Evolutionary conservation across 768 basidiomycete species (phyloP).

Genomic region (Kondoa subrosea): DNA sequence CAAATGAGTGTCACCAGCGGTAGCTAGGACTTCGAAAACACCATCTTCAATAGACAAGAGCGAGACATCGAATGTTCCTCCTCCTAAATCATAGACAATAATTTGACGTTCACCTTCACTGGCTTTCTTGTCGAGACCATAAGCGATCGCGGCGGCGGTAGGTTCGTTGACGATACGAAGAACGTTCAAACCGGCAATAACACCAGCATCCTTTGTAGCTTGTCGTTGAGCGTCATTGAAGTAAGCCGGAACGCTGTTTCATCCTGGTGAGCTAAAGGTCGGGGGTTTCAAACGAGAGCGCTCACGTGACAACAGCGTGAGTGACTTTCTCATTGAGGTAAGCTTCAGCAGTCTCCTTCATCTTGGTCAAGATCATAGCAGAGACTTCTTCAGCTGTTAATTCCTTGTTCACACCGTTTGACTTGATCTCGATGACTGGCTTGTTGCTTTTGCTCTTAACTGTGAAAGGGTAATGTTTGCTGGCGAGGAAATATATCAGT

Average conservation of each 20-base stretch:
- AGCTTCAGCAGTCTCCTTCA: constrained; percentile 99
- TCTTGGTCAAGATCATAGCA: constrained; percentile 88
- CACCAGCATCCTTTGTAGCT: constrained; percentile 94
- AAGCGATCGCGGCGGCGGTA: constrained; percentile 91
- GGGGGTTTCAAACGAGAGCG: neutral
- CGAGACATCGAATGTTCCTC: constrained; percentile 97
- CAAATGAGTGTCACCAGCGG: constrained; percentile 84
- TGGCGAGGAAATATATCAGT: constrained; percentile 21
- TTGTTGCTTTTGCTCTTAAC: constrained; percentile 28
- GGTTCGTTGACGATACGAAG: constrained; percentile 98
- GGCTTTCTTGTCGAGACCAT: constrained; percentile 84
- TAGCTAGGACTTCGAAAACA: constrained; percentile 76
- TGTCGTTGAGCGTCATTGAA: constrained; percentile 94
- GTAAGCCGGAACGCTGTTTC: constrained; percentile 1
- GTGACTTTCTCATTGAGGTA: constrained; percentile 92
- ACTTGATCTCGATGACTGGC: constrained; percentile 27
- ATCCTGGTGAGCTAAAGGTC: neutral
- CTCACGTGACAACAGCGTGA: constrained; percentile 74
- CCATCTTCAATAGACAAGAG: constrained; percentile 87
- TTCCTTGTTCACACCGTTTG: constrained; percentile 60
- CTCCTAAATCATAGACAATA: constrained; percentile 95
- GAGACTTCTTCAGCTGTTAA: constrained; percentile 48
- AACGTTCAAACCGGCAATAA: constrained; percentile 81
- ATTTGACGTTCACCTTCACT: constrained; percentile 73
- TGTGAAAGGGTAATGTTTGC: constrained; percentile 50